Conservation (phyloP, 371 early-diverging fungal genomes). For the Zancudomyces culisetae region DNA sequence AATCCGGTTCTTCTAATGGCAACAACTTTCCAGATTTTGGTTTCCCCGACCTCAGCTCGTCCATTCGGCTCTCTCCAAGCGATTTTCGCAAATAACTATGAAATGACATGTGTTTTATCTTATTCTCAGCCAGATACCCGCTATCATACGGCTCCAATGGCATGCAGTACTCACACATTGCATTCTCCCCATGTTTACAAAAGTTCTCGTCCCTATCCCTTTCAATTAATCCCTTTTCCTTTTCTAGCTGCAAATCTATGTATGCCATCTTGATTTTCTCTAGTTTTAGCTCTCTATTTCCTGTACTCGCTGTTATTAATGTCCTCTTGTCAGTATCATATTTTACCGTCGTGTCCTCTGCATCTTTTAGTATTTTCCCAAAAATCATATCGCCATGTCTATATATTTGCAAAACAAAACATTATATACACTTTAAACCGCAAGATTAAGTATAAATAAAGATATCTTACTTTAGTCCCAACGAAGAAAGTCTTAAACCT, state of each 20-base stretch:
- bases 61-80: conserved; percentile 35
- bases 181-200: conserved; percentile 76
- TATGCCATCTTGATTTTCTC: too few species aligned
- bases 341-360: neutral
- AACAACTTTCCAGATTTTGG: conserved; percentile 29
- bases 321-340: neutral
- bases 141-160: conserved; percentile 89
- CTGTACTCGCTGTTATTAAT: too few species aligned
- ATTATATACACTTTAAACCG: too few species aligned
- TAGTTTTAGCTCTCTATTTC: too few species aligned
- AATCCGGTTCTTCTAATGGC: conserved; percentile 70
- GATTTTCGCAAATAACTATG: conserved; percentile 76
- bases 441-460: too few species aligned
- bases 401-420: too few species aligned
- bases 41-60: conserved; percentile 18
- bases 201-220: conserved; percentile 61
- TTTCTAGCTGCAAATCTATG: conserved; percentile 65
- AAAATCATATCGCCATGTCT: conserved; percentile 2
- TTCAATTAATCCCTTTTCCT: conserved; percentile 61
- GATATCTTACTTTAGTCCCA: too few species aligned
- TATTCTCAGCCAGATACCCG: conserved; percentile 63
- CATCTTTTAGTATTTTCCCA: neutral
- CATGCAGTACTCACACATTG: conserved; percentile 97
- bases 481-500: too few species aligned
- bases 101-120: conserved; percentile 94